Base-by-base conservation (phyloP, 805 yeast genomes). In the Grigorovia humatica region DNA sequence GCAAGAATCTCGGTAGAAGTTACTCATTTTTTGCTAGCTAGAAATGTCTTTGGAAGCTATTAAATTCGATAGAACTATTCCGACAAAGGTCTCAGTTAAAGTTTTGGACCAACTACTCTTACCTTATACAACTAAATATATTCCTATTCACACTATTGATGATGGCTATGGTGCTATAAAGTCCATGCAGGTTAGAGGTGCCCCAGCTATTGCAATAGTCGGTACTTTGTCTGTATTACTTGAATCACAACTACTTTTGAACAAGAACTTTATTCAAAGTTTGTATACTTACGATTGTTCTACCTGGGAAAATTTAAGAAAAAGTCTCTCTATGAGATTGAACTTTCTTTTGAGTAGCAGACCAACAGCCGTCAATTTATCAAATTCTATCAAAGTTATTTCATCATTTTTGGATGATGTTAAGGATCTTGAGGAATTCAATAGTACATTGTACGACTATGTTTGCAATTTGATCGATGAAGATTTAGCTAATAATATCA, bases 171-270 rank as follows among this genome's bases (percentile, higher is more conserved):
- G 76, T 18, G 95, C 86, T n/a, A 91, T 91, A 66, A 83, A 81
- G 63, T 75, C 75, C 52, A 91, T 91, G 99, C 89, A 87, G 61
- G 97, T 95, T 4, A 77, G 99, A 65, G 99, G 99, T 42, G 99
- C 99, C 0, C 99, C 99, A 0, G 98, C 98, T 1, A 91, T 91
- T 64, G 97, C 97, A 55, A 87, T 91, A 52, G 97, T 91, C 2
- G 98, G 96, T 5, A 82, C 89, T 1, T 76, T 90, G 54, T 79
- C 96, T 1, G 77, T 91, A 2, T 83, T 87, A 1, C 81, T 85
- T n/a, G 96, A 91, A 57, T 68, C 80, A 2, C 69, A 68, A 51
- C 60, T 63, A 60, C 47, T 71, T 48, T 64, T 55, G 40, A 57
- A 53, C 32, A 66, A 64, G 1, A 54, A 61, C 3, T 66, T 61